Conservation (phyloP, 768 basidiomycete genomes). For the Termitomyces sp. region DNA sequence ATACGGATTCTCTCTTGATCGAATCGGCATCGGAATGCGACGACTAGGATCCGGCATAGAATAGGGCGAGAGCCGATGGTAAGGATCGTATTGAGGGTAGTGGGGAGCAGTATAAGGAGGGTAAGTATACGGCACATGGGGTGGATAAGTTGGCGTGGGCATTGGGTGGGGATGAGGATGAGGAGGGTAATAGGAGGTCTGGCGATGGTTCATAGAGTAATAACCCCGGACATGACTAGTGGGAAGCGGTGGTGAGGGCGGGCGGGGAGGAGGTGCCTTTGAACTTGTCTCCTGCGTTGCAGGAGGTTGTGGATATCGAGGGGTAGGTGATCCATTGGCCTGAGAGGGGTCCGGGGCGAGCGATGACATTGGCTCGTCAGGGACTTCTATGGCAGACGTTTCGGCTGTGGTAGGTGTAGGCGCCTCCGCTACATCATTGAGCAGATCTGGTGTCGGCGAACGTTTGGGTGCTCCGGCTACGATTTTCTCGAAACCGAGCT, state of each 20-base stretch:
- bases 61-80: conserved; percentile 7
- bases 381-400: conserved; percentile 8
- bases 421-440: conserved; percentile 17
- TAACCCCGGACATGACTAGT: conserved; percentile 9
- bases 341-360: conserved; percentile 7
- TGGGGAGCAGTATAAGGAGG: conserved; percentile 13
- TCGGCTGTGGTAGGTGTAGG: conserved; percentile 16
- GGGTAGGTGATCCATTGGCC: not conserved
- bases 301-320: not conserved
- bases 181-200: conserved; percentile 5
- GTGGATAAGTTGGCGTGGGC: conserved; percentile 2
- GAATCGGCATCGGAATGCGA: conserved; percentile 5
- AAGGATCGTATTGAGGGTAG: conserved; percentile 12
- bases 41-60: conserved; percentile 2
- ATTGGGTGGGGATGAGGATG: conserved; percentile 10
- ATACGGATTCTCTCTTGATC: conserved; percentile 13
- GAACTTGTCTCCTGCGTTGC: not conserved
- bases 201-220: conserved; percentile 6
- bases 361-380: conserved; percentile 18
- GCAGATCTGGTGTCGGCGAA: conserved; percentile 27
- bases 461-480: conserved; percentile 35
- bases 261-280: conserved; percentile 1
- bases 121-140: conserved; percentile 11
- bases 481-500: conserved; percentile 35
- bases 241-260: conserved; percentile 1